Evolutionary conservation across 139 green algal genomes (phyloP), one percentile per base, ranked within the genome.

Genomic region (Pedinophyceae sp.): DNA sequence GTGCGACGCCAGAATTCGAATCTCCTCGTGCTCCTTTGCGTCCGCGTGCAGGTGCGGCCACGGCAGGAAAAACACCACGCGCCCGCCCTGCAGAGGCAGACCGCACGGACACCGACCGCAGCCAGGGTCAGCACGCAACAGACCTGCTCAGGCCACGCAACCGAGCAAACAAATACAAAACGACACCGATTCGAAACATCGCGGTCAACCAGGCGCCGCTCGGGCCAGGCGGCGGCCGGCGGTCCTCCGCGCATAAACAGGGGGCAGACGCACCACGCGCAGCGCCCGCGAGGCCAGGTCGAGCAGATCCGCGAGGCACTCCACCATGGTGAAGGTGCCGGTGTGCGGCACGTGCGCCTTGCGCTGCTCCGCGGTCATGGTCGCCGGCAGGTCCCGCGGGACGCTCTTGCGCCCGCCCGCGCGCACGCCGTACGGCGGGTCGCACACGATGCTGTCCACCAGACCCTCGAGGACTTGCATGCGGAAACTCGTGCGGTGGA

Each of bases 341-440:
- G 78, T 97, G n/a, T 58, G 53, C 26, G 73, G 59, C 27, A 91
- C 83, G 72, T 97, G 74, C 3, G 48, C 76, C n/a, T 45, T 48
- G 0, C 55, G 43, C 60, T 81, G 23, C 18, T 26, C 17, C 24
- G 23, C 55, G n/a, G n/a, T n/a, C n/a, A n/a, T n/a, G n/a, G n/a
- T n/a, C n/a, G n/a, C n/a, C n/a, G n/a, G n/a, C n/a, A n/a, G n/a
- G n/a, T n/a, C n/a, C n/a, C n/a, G n/a, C 27, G 25, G 19, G 41
- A 26, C 24, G 16, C 52, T 71, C 69, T 96, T 97, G 25, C 72
- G 66, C n/a, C 80, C 88, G 0, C 89, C 89, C 18, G 87, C 89
- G 18, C 89, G 72, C 29, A 97, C 86, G 26, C 89, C 89, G 56
- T 97, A 97, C 0, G 89, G 89, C 3, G 89, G 89, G 66, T 97